phyloP scores from a whole-genome alignment of 2,329 filamentous ascomycete genomes.

The Trichoderma cornu-damae region DNA sequence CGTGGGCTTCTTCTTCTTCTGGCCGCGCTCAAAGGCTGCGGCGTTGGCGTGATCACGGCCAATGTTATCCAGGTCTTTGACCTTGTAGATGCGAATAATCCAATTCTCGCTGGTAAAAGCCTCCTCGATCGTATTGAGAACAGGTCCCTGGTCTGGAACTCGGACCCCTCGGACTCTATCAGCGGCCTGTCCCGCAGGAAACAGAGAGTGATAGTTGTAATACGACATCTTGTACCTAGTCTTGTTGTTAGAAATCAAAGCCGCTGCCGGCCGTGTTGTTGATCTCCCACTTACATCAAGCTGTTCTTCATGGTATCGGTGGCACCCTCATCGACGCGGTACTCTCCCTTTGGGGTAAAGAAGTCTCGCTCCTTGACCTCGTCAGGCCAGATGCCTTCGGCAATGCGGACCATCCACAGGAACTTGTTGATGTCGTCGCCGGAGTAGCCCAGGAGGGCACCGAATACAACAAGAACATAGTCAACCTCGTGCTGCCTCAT shows the following conservation, averaged over 20 bases:
- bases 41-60: slow-evolving; percentile 75
- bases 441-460: slow-evolving; percentile 91
- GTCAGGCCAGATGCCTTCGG: slow-evolving; percentile 99
- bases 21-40: slow-evolving; percentile 67
- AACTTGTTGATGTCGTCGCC: slow-evolving; percentile 99
- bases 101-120: slow-evolving; percentile 99
- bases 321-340: slow-evolving; percentile 86
- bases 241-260: slow-evolving; percentile 25
- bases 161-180: slow-evolving; percentile 81
- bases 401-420: slow-evolving; percentile 99
- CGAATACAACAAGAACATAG: slow-evolving; percentile 96
- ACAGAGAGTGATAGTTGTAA: slow-evolving; percentile 91
- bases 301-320: slow-evolving; percentile 99
- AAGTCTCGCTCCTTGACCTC: slow-evolving; percentile 96
- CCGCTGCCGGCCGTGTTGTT: not conserved
- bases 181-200: slow-evolving; percentile 82
- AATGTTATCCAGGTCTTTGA: slow-evolving; percentile 96
- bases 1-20: slow-evolving; percentile 73
- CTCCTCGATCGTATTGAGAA: slow-evolving; percentile 86
- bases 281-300: slow-evolving; percentile 73
- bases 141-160: slow-evolving; percentile 77
- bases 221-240: slow-evolving; percentile 99
- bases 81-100: slow-evolving; percentile 99
- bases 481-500: slow-evolving; percentile 98
- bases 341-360: slow-evolving; percentile 91